Conservation (phyloP, 768 basidiomycete species). For the Boletales sp. region DNA sequence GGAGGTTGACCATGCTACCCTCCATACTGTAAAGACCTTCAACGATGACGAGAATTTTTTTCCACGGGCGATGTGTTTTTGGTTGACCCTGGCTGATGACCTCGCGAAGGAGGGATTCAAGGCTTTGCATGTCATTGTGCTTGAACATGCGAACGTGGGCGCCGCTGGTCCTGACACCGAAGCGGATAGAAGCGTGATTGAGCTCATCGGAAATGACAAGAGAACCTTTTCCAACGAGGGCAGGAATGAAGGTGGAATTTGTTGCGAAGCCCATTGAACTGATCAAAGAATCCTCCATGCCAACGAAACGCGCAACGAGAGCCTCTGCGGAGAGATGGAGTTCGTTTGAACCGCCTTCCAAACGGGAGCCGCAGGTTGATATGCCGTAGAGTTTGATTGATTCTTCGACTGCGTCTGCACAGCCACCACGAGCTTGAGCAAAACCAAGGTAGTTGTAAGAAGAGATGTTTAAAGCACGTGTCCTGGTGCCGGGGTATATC, state of each 20-base stretch:
- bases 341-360: conserved; percentile 85
- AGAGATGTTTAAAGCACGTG: conserved; percentile 92
- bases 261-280: conserved; percentile 97
- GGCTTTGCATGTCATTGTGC: conserved; percentile 87
- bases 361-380: conserved; percentile 68
- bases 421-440: conserved; percentile 88
- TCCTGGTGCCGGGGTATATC: conserved; percentile 70
- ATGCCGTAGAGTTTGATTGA: conserved; percentile 79
- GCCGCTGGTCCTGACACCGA: conserved; percentile 85
- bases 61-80: conserved; percentile 98
- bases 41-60: conserved; percentile 92
- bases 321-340: conserved; percentile 78
- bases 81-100: conserved; percentile 97
- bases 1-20: conserved; percentile 88
- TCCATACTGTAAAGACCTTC: conserved; percentile 99
- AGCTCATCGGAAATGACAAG: conserved; percentile 96
- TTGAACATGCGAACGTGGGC: conserved; percentile 92
- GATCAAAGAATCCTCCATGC: conserved; percentile 86
- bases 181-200: conserved; percentile 94
- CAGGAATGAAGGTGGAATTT: conserved; percentile 91
- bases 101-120: conserved; percentile 82
- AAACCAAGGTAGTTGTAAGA: conserved; percentile 99
- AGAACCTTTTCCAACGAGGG: conserved; percentile 85
- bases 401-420: conserved; percentile 92
- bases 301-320: conserved; percentile 86